A percentile compares a stretch with the other conserved stretches of the same genome.
Evolutionary conservation across 345 rosid species (phyloP).

Genomic region (Dipteronia sinensis): DNA sequence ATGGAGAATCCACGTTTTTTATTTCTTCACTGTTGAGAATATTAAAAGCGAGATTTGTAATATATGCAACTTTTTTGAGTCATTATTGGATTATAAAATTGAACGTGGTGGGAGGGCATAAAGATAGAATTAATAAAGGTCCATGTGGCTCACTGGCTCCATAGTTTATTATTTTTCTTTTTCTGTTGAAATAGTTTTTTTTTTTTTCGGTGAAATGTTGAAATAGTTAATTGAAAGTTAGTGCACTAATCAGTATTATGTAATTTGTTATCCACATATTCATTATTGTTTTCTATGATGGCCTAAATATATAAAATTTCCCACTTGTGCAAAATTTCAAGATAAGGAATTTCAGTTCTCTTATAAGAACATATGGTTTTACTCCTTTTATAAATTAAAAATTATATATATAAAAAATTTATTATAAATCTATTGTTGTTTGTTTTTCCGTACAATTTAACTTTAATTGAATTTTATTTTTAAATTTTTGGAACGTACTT

Average conservation of each 20-base stretch:
- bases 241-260: background rate
- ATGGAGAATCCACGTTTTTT: background rate
- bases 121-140: background rate
- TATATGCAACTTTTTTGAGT: background rate
- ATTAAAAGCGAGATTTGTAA: background rate
- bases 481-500: too few relatives aligned
- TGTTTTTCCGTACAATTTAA: too few relatives aligned
- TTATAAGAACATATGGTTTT: too few relatives aligned
- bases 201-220: background rate
- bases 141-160: background rate
- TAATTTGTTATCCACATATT: background rate
- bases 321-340: too few relatives aligned
- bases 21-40: background rate
- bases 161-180: background rate
- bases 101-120: background rate
- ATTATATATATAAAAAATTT: too few relatives aligned
- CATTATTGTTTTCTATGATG: background rate
- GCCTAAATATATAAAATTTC: too few relatives aligned
- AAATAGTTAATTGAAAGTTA: background rate
- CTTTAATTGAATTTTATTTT: too few relatives aligned
- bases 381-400: too few relatives aligned
- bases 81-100: background rate
- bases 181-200: too few relatives aligned
- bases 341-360: too few relatives aligned
- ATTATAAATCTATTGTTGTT: too few relatives aligned